These are phyloP conservation scores for Moricandia arvensis DNA, from an alignment of 345 rosid species.

Conservation along the genomic window DNA sequence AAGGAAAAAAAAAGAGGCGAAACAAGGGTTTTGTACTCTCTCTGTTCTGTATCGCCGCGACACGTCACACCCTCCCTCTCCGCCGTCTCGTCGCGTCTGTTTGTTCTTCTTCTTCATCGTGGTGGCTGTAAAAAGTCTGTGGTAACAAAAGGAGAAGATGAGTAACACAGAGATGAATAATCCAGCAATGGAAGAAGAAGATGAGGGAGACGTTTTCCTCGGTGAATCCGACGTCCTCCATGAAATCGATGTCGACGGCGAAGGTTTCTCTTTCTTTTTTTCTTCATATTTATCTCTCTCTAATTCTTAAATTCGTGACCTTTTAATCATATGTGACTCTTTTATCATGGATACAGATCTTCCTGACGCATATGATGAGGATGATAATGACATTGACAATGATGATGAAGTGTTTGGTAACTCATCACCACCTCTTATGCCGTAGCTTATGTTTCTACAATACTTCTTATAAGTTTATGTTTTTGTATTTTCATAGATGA, in stretches of 20 bases:
- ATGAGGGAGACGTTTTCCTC: conserved; percentile 62
- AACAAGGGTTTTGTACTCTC: conserved; percentile 1
- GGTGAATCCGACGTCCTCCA: conserved; percentile 76
- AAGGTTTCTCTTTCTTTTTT: conserved; percentile 42
- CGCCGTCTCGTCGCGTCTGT: conserved; percentile 13
- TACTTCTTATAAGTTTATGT: background rate
- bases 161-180: conserved; percentile 36
- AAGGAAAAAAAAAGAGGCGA: background rate
- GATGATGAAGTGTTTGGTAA: conserved; percentile 46
- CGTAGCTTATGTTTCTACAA: background rate
- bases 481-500: conserved; percentile 43
- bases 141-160: conserved; percentile 11
- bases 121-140: background rate
- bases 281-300: background rate
- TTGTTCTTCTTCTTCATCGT: background rate
- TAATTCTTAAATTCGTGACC: background rate
- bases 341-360: conserved; percentile 47
- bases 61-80: conserved; percentile 18
- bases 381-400: conserved; percentile 33
- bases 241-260: conserved; percentile 71
- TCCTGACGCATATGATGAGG: conserved; percentile 71
- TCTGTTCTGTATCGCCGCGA: background rate
- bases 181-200: conserved; percentile 43
- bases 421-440: too few species aligned
- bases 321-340: background rate